These are phyloP conservation scores for Tylopilus cervinicoccineus DNA, from an alignment of 768 basidiomycete species.

Conservation along the genomic window DNA sequence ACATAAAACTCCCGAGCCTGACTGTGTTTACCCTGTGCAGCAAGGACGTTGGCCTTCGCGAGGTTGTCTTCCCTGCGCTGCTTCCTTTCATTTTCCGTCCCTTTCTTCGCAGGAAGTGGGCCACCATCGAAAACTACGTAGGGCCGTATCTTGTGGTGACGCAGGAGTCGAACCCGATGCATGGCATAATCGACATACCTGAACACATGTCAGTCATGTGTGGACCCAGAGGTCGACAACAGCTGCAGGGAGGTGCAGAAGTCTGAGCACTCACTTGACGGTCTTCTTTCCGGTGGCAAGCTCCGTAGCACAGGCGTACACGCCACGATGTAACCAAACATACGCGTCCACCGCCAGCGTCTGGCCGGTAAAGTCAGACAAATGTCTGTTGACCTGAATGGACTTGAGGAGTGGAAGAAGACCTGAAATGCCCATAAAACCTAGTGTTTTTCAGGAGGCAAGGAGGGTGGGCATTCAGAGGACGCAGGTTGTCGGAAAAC, in stretches of 20 bases:
- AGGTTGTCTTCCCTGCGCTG: conserved; percentile 74
- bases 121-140: conserved; percentile 97
- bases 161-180: conserved; percentile 83
- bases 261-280: conserved; percentile 58
- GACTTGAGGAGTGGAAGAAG: conserved; percentile 87
- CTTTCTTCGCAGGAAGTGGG: conserved; percentile 89
- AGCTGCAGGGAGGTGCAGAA: background rate
- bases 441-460: background rate
- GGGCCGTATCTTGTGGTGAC: conserved; percentile 80
- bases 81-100: conserved; percentile 80
- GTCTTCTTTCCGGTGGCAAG: conserved; percentile 82
- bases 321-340: conserved; percentile 88
- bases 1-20: conserved; percentile 87
- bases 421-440: conserved; percentile 85
- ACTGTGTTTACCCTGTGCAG: conserved; percentile 70
- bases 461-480: background rate
- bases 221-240: background rate
- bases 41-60: conserved; percentile 65
- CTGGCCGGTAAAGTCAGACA: conserved; percentile 80
- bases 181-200: conserved; percentile 98
- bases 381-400: conserved; percentile 73
- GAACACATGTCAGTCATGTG: conserved; percentile 4
- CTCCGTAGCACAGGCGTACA: conserved; percentile 87
- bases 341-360: conserved; percentile 93
- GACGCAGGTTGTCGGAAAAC: conserved; percentile 3